phyloP scores from a whole-genome alignment of 768 basidiomycete genomes.

The Leccinum barrowsii region DNA sequence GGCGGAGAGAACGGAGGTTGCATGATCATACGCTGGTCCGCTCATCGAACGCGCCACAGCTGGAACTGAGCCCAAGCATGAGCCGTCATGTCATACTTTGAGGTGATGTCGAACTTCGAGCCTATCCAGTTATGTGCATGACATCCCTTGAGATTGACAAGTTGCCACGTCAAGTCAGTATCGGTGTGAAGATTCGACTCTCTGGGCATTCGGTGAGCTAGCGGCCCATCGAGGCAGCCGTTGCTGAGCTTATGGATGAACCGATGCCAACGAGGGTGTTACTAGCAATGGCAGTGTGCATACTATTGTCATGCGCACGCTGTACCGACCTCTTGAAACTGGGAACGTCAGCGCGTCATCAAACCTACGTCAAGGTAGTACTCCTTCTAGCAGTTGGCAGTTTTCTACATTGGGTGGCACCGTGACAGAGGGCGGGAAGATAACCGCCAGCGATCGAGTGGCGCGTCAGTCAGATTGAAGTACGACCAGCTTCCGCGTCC shows the following conservation, averaged over 20 bases:
- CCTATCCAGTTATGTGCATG: background rate
- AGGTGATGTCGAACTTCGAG: background rate
- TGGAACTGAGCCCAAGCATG: background rate
- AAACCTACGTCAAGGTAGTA: background rate
- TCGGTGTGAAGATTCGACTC: background rate
- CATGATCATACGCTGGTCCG: background rate
- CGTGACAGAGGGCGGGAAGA: background rate
- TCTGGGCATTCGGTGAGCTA: background rate
- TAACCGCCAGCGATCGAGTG: slow-evolving; percentile 3
- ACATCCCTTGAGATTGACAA: background rate
- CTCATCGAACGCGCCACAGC: background rate
- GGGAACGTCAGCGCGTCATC: background rate
- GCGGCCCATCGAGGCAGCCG: too few relatives aligned
- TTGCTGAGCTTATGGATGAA: background rate
- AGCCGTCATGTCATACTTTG: background rate
- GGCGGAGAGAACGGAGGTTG: background rate
- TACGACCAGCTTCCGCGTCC: background rate
- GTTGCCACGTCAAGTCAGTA: slow-evolving; percentile 2
- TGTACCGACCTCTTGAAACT: background rate
- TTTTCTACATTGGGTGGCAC: background rate
- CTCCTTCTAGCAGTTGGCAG: slow-evolving; percentile 2
- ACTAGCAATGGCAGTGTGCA: background rate
- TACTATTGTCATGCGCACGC: background rate
- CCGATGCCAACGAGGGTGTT: background rate
- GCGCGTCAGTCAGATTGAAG: background rate